These are phyloP conservation scores for Ogataea corticis DNA, from an alignment of 805 yeast species.

Conservation along the genomic window DNA sequence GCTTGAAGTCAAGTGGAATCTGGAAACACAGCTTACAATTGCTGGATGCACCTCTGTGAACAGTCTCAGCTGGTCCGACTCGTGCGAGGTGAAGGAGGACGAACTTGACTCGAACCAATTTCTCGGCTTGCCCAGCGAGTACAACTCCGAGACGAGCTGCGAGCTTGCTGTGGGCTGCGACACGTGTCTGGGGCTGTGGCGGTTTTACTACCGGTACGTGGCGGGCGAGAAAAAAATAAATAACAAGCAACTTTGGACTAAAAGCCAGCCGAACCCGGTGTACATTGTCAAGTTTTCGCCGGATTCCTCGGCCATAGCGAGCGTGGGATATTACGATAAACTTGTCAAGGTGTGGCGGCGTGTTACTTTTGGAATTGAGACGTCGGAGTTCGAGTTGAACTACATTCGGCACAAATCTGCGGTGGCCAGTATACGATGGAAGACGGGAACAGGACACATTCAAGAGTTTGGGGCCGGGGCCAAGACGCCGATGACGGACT, in stretches of 20 bases:
- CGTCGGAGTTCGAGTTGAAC: conserved; percentile 64
- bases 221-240: conserved; percentile 21
- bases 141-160: conserved; percentile 37
- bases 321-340: conserved; percentile 60
- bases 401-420: conserved; percentile 65
- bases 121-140: conserved; percentile 35
- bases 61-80: conserved; percentile 38
- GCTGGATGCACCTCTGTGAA: conserved; percentile 29
- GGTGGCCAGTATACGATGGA: conserved; percentile 63
- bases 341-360: conserved; percentile 80
- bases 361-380: conserved; percentile 62
- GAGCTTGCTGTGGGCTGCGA: conserved; percentile 67
- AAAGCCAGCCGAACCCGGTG: conserved; percentile 61
- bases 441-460: conserved; percentile 25
- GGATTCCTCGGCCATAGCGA: conserved; percentile 68
- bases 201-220: conserved; percentile 34
- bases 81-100: conserved; percentile 30
- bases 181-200: conserved; percentile 52
- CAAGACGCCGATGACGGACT: conserved; percentile 15
- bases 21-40: conserved; percentile 27
- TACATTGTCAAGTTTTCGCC: conserved; percentile 58
- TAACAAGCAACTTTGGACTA: conserved; percentile 42
- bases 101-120: conserved; percentile 29
- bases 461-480: conserved; percentile 4
- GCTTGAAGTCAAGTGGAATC: conserved; percentile 33